Evolutionary conservation across 129 eudicot species (phyloP), one percentile per base, ranked within the genome.

Genomic region (Ambrosia trifida): DNA sequence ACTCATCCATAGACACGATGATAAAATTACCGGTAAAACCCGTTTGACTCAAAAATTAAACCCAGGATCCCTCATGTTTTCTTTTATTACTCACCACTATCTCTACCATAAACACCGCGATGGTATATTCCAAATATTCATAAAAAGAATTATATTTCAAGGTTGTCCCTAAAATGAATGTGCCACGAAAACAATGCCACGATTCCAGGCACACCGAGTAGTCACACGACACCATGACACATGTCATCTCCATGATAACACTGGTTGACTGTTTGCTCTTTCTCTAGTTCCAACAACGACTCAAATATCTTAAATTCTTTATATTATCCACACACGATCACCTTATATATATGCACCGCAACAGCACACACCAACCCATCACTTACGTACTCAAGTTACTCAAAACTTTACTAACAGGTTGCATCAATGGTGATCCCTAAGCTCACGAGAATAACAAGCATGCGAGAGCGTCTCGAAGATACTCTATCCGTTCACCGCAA

Each of bases 401-500:
- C 6, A 32, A 32, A 50, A 51, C 60, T n/a, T 18, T 1, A 10
- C 9, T 7, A 7, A 7, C n/a, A 10, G 31, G 3, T 36, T 28
- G 59, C 44, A 72, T 62, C 72, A 49, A 91, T 91, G 97, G 84
- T 84, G 56, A 75, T 70, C 5, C 80, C 86, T 5, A 90, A 87
- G 63, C 40, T 89, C 0, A 43, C 72, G 2, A 80, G 80, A 72
- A 6, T 67, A 17, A 93, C 85, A 66, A 89, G 98, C 66, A 85
- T 87, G 79, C 88, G 98, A 61, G 97, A 90, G 46, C 88, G 97
- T 56, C 95, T 94, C 2, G 89, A 83, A 61, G 93, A 87, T 52
- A 87, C 96, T 2, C 91, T 94, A 32, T 73, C 86, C 31, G 89
- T 81, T 87, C 87, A 89, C 59, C 88, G 98, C 20, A 89, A 94